These are phyloP conservation scores for Zhuliangozyma parablackwelliae DNA, from an alignment of 1,139 yeast genomes.

Conservation along the genomic window DNA sequence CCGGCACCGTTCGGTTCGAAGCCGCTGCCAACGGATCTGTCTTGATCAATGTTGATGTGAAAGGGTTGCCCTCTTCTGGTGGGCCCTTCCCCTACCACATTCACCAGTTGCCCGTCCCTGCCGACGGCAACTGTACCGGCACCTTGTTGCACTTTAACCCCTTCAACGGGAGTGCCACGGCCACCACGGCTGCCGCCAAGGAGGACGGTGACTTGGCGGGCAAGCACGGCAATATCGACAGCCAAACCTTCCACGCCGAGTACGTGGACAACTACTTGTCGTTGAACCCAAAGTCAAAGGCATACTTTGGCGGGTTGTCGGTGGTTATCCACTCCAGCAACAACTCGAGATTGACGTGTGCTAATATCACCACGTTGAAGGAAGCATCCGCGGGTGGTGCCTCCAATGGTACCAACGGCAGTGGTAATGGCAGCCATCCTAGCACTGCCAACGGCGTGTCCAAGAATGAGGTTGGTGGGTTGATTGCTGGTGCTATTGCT, in stretches of 20 bases:
- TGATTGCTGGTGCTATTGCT: slow-evolving; percentile 11
- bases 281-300: slow-evolving; percentile 29
- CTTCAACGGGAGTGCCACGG: slow-evolving; percentile 27
- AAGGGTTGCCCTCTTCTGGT: slow-evolving; percentile 30
- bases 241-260: slow-evolving; percentile 18
- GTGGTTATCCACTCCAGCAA: slow-evolving; percentile 35
- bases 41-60: slow-evolving; percentile 25
- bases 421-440: slow-evolving; percentile 1
- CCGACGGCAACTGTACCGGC: slow-evolving; percentile 37
- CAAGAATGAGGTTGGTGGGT: slow-evolving; percentile 10
- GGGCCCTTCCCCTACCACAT: slow-evolving; percentile 44
- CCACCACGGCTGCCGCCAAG: slow-evolving; percentile 20
- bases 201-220: slow-evolving; percentile 44
- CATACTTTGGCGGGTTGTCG: slow-evolving; percentile 35
- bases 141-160: slow-evolving; percentile 39
- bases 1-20: slow-evolving; percentile 28
- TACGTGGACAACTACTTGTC: slow-evolving; percentile 37
- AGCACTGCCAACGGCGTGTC: slow-evolving; percentile 12
- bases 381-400: slow-evolving; percentile 1
- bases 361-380: slow-evolving; percentile 25
- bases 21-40: slow-evolving; percentile 32
- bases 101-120: slow-evolving; percentile 35
- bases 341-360: slow-evolving; percentile 36
- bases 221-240: slow-evolving; percentile 32
- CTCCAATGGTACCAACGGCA: slow-evolving; percentile 1